Base-by-base conservation (phyloP, 108 stramenopile species). In the Aurantiochytrium sp. region DNA sequence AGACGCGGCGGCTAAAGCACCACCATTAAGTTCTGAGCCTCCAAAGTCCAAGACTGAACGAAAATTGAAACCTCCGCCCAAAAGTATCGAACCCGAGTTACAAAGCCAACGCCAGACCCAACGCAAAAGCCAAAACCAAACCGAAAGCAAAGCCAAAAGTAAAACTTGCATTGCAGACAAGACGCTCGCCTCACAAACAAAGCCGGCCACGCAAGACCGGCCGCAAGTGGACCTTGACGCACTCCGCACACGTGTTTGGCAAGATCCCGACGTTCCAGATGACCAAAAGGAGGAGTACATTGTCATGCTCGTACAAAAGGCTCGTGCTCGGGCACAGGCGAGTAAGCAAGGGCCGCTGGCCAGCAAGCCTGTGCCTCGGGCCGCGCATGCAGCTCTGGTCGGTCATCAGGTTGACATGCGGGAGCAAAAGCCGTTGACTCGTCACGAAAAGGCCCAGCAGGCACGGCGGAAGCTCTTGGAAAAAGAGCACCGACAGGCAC, bases 251-350 rank as follows among this genome's bases (percentile, higher is more conserved):
- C 19, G 51, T 8, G 76, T 83, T 18, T 83, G 76, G 76, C 8
- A 83, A n/a, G 76, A 83, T 4, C 76, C 76, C 12, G 0, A 53
- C 76, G 51, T 83, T 18, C 51, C 76, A 6, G 76, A 83, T 23
- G 76, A 83, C 28, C 19, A 83, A 12, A 83, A 83, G 51, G 76
- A 83, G 23, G 76, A 83, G 76, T 53, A 83, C n/a, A 83, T 83
- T 83, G 76, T 83, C 49, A 53, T 83, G 51, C 76, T 83, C 51
- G n/a, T 47, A n/a, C 19, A 53, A 53, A 47, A 47, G 4, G 51
- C 51, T 43, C 45, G 51, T 12, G 51, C 19, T 1, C 76, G 76
- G 8, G 35, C 42, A 8, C 35, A 3, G 18, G 64, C 14, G 4
- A 18, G 25, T 3, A 16, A 16, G 0, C 55, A 57, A n/a, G 21